Evolutionary conservation across 73 alveolate species (phyloP), one percentile per base, ranked within the genome.

Genomic region (Paramecium sonneborni): DNA sequence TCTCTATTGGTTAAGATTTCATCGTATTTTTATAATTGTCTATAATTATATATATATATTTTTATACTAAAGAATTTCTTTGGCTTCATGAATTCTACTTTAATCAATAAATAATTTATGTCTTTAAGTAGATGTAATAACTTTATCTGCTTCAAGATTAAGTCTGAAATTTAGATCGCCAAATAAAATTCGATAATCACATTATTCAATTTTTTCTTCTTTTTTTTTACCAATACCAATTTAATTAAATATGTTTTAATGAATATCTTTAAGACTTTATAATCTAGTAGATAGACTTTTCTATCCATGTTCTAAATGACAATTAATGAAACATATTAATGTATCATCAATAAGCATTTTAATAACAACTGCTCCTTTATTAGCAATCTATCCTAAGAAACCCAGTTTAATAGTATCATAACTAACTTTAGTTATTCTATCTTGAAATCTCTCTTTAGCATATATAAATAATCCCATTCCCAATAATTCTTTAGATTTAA

Each of bases 321-420:
- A 44, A 69, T 88, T 88, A 30, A 52, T 37, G 28, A 88, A 88
- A 62, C 87, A 43, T 1, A 88, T 26, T 0, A 82, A 72, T 9
- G 94, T 70, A 68, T 88, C 94, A 88, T 88, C 94, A 23, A 88
- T 88, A 4, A 56, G 41, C 87, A 88, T 43, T 57, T 88, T 88
- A 41, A 88, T 82, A 9, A 39, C 44, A 24, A 88, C 91, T 7
- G 91, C 89, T 38, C 94, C 94, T 85, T 88, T 70, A 28, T 56
- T 55, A 3, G 68, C 85, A 72, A 88, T n/a, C 8, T 44, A 70
- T 3, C 85, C 56, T 3, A 62, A 69, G 52, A 62, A 28, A 30
- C 94, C 91, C 1, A 62, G 35, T 41, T 88, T 88, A 23, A 88
- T 57, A 23, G 91, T 88, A 69, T 88, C 94, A 62, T 88, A 56